Evolutionary conservation across 106 monocot species (phyloP).

Genomic region (Apostasia ramifera): DNA sequence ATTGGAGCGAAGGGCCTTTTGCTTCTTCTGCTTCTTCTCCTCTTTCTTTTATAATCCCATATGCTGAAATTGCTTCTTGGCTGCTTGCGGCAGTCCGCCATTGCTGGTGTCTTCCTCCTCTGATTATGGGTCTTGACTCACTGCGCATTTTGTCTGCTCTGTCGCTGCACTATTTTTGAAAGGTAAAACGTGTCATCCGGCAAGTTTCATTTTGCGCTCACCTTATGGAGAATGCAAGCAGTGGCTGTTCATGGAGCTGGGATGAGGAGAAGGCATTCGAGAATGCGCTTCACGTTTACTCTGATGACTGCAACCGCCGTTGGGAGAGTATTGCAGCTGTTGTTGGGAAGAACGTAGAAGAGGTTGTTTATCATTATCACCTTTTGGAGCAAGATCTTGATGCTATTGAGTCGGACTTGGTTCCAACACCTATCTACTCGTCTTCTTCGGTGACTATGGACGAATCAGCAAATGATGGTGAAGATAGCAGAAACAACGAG

Average conservation of each 20-base stretch:
- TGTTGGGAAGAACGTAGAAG: constrained; percentile 58
- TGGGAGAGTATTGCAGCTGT: constrained; percentile 72
- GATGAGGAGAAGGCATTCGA: constrained; percentile 91
- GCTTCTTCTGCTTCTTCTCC: not conserved
- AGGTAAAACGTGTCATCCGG: not conserved
- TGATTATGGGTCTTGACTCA: not conserved
- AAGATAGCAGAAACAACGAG: constrained; percentile 24
- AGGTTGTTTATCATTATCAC: constrained; percentile 67
- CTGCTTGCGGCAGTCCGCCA: not conserved
- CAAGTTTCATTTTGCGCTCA: not conserved
- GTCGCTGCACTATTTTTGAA: not conserved
- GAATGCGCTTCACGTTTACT: constrained; percentile 44
- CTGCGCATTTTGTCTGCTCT: not conserved
- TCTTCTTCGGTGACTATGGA: constrained; percentile 32
- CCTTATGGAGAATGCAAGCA: constrained; percentile 39
- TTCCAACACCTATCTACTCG: constrained; percentile 59
- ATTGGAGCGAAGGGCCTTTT: not conserved
- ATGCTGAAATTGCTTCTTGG: not conserved
- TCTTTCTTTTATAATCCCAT: not conserved
- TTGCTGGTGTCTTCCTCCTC: not conserved
- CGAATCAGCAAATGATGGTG: constrained; percentile 17
- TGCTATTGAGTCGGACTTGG: constrained; percentile 61
- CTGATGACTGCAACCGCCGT: constrained; percentile 23
- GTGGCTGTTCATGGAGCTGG: constrained; percentile 60
- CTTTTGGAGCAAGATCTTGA: constrained; percentile 67